Percentiles rank a stretch among this genome's conserved stretches.
These are phyloP conservation scores for Nannochloropsis gaditana DNA, from an alignment of 108 stramenopile species.

Conservation along the genomic window DNA sequence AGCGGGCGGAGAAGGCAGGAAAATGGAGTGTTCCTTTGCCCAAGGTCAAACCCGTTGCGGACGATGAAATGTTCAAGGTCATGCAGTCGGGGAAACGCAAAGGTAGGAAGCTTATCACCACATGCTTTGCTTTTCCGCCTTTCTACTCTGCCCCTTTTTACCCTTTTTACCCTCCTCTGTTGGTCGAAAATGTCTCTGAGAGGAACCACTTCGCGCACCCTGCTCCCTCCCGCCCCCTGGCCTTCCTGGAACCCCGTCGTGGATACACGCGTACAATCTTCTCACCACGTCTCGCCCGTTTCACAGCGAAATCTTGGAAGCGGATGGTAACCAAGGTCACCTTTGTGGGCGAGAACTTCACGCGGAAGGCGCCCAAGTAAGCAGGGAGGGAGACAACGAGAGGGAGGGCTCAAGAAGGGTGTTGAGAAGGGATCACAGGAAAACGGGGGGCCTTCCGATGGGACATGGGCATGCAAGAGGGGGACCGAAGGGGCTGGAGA, in stretches of 20 bases:
- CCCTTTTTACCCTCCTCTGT: not conserved
- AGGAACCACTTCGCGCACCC: not conserved
- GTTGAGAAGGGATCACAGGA: not conserved
- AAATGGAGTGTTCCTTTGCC: conserved; percentile 99
- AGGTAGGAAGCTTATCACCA: conserved; percentile 26
- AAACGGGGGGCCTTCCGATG: not conserved
- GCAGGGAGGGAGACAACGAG: not conserved
- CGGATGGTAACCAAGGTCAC: conserved; percentile 93
- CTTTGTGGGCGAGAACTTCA: conserved; percentile 93
- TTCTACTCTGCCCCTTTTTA: not conserved
- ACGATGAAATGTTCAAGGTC: conserved; percentile 98
- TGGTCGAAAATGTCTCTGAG: not conserved
- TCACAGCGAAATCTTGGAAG: conserved; percentile 87
- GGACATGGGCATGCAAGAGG: not conserved
- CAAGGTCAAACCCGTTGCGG: conserved; percentile 93
- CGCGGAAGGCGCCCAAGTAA: conserved; percentile 97
- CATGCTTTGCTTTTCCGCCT: not conserved
- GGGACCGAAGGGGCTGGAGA: not conserved
- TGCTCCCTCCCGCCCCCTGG: not conserved
- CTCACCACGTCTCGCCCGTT: too few relatives aligned
- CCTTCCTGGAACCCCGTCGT: not conserved
- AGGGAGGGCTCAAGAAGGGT: not conserved
- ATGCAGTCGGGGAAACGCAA: conserved; percentile 79
- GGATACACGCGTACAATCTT: too few relatives aligned
- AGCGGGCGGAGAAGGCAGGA: conserved; percentile 99